Conservation (phyloP, 2,329 filamentous ascomycete genomes). For the Pseudogymnoascus destructans region DNA sequence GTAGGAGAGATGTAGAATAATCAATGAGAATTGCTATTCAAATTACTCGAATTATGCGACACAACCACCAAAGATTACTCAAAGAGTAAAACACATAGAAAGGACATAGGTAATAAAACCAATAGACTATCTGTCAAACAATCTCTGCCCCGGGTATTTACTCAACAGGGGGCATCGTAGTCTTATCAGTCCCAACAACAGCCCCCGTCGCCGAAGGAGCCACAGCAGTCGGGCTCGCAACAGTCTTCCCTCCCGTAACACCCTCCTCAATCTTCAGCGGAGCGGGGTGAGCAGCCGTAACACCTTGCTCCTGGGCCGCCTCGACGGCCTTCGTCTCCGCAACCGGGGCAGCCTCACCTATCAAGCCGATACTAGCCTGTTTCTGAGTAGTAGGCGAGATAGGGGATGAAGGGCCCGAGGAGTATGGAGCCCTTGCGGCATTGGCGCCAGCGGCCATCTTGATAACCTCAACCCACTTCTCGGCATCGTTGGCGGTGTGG, state of each 20-base stretch:
- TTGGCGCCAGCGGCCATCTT: constrained; percentile 16
- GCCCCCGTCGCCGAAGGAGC: constrained; percentile 10
- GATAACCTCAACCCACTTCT: constrained; percentile 75
- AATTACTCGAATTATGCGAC: not conserved
- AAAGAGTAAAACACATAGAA: not conserved
- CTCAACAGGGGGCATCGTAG: not conserved
- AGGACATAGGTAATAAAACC: not conserved
- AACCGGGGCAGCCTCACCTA: not conserved
- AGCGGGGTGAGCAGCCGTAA: constrained; percentile 10
- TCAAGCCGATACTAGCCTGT: not conserved
- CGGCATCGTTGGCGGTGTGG: constrained; percentile 63
- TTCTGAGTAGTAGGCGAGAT: constrained; percentile 8
- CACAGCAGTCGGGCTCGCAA: constrained; percentile 18
- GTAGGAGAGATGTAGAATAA: not conserved
- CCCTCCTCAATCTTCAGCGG: constrained; percentile 17
- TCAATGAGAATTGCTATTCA: not conserved
- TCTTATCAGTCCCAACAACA: not conserved
- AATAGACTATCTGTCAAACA: not conserved
- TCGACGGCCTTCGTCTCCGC: not conserved
- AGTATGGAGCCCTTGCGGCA: not conserved
- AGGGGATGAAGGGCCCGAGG: not conserved
- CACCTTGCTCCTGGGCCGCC: not conserved
- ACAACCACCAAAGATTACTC: not conserved
- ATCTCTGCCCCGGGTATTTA: not conserved
- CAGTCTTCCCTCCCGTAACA: constrained; percentile 18